Evolutionary conservation across 108 stramenopile species (phyloP), one percentile per base, ranked within the genome.

Genomic region (Pseudonitzschia multiseries): DNA sequence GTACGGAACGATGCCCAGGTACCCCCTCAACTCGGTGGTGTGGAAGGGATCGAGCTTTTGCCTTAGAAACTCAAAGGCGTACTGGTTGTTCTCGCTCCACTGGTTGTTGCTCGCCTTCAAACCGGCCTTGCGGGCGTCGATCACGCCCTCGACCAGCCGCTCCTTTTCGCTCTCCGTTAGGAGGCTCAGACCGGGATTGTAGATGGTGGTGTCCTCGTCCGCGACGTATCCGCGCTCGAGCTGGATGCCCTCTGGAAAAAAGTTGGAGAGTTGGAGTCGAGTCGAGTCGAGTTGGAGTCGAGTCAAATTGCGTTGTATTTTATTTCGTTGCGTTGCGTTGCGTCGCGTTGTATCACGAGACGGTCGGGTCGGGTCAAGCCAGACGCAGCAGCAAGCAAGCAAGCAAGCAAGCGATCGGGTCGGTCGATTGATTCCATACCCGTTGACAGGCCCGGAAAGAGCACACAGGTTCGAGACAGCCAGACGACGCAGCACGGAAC

Each of bases 161-260:
- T 88, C 85, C 74, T 93, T 93, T 73, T 93, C 92, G 8, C 78
- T 74, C 71, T 81, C 85, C 17, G 90, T 91, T 13, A 93, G 65
- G 17, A 93, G 79, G 0, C 88, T 81, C 36, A 93, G 59, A 4
- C 90, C 92, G 6, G 92, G 92, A 80, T 93, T 93, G 87, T 93
- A 93, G 57, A 93, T 89, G 62, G 87, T 80, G 4, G 89, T 91
- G 71, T 93, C 92, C 72, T 93, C 92, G 64, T 93, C 92, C 54
- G 92, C 85, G 13, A 93, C 74, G 54, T 82, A 88, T 13, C 90
- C 92, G 42, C 87, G 83, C 52, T 88, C 82, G 46, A 93, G 84
- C 68, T 76, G 68, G 31, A 93, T 68, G 13, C 92, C 92, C 62
- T 85, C 83, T 88, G 50, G 36, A 6, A 36, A n/a, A n/a, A n/a